Base-by-base conservation (phyloP, 768 basidiomycete species). In the Lactarius pseudohatsudake region DNA sequence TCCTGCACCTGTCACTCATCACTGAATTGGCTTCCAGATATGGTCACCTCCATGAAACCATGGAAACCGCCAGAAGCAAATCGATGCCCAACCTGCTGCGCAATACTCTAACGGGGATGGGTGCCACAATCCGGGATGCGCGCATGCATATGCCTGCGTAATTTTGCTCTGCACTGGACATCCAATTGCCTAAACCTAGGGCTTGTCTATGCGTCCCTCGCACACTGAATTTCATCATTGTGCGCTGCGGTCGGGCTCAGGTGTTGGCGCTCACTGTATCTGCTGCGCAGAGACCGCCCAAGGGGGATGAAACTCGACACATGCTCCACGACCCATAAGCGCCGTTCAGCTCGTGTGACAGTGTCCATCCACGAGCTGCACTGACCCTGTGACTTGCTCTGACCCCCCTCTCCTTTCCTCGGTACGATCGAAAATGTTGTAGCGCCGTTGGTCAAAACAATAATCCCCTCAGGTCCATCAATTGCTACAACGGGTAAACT, bases 31-130 rank as follows among this genome's bases (percentile, higher is more conserved):
- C 7, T 60, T 1, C 36, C 38, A 22, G 59, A 57, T 40, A 26
- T 47, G 13, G 41, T 36, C n/a, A 26, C 61, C 50, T 55, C 57
- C 20, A 38, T 11, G 45, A 54, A 63, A 63, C 66, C 62, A 67
- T 67, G 50, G 62, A 28, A 64, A 67, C 66, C 40, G 41, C 47
- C 34, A 11, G 40, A n/a, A 18, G 40, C 20, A 63, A 54, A 63
- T 45, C 18, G 11, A 57, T 58, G 38, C 45, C 30, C 59, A 30
- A 22, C 40, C 30, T 7, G 34, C 40, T 30, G 30, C 41, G 9
- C 47, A 26, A 36, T 50, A 50, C 60, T 57, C 60, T 30, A 26
- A 47, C 55, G 45, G 61, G 18, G 30, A 22, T 34, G 50, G 50
- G 50, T 53, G 50, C 50, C 50, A 53, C 50, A 53, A 53, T 53